Evolutionary conservation across 345 rosid species (phyloP).

Genomic region (Pelargonium nanum): DNA sequence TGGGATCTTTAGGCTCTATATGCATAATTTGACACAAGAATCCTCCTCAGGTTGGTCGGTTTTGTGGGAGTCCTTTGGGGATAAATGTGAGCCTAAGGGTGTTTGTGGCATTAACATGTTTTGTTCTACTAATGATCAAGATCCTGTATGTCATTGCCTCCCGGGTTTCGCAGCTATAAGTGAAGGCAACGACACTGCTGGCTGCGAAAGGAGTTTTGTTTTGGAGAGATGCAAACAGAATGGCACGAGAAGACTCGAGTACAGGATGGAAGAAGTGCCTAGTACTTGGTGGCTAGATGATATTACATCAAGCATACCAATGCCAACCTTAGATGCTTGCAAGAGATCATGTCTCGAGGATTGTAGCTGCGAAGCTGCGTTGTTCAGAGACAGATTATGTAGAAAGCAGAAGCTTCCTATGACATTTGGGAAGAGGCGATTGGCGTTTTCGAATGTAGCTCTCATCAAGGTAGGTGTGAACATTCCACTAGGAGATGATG

Average conservation of each 20-base stretch:
- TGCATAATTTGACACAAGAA: constrained; percentile 5
- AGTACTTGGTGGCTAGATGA: constrained; percentile 9
- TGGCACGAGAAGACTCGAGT: neutral
- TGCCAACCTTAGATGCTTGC: constrained; percentile 10
- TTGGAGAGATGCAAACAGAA: constrained; percentile 8
- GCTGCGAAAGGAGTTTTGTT: constrained; percentile 16
- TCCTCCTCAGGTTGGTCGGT: neutral
- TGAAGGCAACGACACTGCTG: constrained; percentile 1
- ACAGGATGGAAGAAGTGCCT: constrained; percentile 5
- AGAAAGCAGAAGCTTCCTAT: constrained; percentile 20
- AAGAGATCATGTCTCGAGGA: constrained; percentile 14
- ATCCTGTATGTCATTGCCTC: constrained; percentile 11
- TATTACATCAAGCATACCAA: no score
- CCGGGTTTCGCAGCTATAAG: constrained; percentile 4
- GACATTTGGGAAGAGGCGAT: constrained; percentile 9
- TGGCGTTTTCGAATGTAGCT: neutral
- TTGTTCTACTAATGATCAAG: neutral
- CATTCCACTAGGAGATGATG: no score
- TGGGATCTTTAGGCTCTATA: constrained; percentile 17
- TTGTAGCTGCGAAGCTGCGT: constrained; percentile 23
- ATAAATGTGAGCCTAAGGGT: constrained; percentile 10
- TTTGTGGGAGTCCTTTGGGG: neutral
- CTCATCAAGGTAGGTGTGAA: constrained; percentile 16
- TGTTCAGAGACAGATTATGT: constrained; percentile 6
- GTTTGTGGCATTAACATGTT: constrained; percentile 10